Evolutionary conservation across 83 land plant genomes (phyloP), one percentile per base, ranked within the genome.

Genomic region (Picea engelmannii): DNA sequence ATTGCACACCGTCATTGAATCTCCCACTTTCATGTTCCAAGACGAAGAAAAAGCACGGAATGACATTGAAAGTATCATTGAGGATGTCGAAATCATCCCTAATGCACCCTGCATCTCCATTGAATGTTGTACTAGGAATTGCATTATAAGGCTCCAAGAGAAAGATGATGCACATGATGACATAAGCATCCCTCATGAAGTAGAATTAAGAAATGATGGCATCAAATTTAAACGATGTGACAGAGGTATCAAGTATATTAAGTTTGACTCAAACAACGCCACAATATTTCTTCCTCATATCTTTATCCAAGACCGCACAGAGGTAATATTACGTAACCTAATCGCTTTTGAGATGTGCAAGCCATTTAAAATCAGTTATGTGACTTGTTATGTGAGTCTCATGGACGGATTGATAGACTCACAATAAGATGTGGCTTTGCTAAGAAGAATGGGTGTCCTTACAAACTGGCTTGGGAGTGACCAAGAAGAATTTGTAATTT

Each of bases 371-470:
- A 80, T 82, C 24, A 83, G 66, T 42, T 80, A 86, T 68, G 81
- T 86, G 25, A 82, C 84, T 0, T 69, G 84, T 18, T 85, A 79
- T 31, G 64, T 85, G 16, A 82, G 79, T 77, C 77, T 86, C 78
- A 86, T 86, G 88, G 85, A 86, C 85, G 66, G 75, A 4, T 82
- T 86, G 73, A 86, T 86, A 38, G 82, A 82, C 31, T 35, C 31
- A 0, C 59, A 84, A 3, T 62, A 78, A 20, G 88, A 86, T n/a
- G 88, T 83, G 42, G 83, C 66, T 60, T 67, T 74, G 80, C 82
- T 86, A 11, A 20, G 80, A 5, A 15, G 15, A 47, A 17, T 25
- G 2, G n/a, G 18, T 20, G 67, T 86, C 55, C 61, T 86, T 11
- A 20, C 7, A 27, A 79, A 82, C 59, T 27, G 8, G 8, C 84